Base-by-base conservation (phyloP, 2,329 filamentous ascomycete species). In the Penicillium italicum region DNA sequence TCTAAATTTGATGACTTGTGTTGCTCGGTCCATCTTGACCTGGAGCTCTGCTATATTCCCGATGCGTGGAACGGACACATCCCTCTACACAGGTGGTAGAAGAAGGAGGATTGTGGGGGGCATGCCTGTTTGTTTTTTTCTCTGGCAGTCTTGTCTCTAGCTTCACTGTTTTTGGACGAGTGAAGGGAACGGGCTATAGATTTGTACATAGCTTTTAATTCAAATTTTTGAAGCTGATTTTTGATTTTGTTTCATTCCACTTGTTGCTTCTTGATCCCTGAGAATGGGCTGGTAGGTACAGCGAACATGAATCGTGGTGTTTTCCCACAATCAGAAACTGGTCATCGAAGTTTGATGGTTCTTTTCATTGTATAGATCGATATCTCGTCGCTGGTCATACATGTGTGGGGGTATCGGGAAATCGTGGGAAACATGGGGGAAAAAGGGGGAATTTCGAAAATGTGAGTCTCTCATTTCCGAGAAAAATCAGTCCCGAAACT, bases 161-260 rank as follows among this genome's bases (percentile, higher is more conserved):
- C 46, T 52, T 54, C 20, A 47, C 53, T 34, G 10, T 36, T 45
- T 43, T 41, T 26, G 14, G 48, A 36, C 16, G 5, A 20, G 24
- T 42, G 28, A 44, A 44, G 33, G 37, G 42, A 12, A 45, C 44
- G 22, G 46, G 28, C 26, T 59, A 48, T 55, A 53, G 50, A 61
- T 57, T 28, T 65, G 62, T 65, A 65, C 51, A 65, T 65, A 64
- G 56, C 53, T 59, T 53, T 57, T 47, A 63, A 61, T 57, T 53
- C 58, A 52, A 44, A 38, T 31, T 30, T 30, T 55, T 64, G 60
- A 56, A 58, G 61, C 56, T 62, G 52, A 56, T 43, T 43, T 33
- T 5, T 33, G 16, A 24, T 26, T 37, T 24, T 20, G 11, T 42
- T 46, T 50, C 5, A 22, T 5, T 34, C 20, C 5, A 8, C 11